These are phyloP conservation scores for Ramalina intermedia DNA, from an alignment of 495 filamentous ascomycete genomes.

Conservation along the genomic window DNA sequence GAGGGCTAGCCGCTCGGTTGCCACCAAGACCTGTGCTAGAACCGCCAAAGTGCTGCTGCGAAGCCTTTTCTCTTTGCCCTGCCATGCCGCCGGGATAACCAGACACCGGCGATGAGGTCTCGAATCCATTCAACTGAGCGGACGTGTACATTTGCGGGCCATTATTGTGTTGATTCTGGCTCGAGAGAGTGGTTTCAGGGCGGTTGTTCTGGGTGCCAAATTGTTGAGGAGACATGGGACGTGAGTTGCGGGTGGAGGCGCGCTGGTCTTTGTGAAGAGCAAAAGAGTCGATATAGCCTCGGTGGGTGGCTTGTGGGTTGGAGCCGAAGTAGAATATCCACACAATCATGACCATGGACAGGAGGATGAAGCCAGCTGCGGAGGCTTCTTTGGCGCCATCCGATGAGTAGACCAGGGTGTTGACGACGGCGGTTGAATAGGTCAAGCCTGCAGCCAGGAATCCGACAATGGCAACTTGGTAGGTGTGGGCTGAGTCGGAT, in stretches of 20 bases:
- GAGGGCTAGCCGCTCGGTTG: slow-evolving; percentile 17
- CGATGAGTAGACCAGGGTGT: slow-evolving; percentile 59
- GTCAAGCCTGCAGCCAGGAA: slow-evolving; percentile 73
- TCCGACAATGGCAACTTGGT: slow-evolving; percentile 83
- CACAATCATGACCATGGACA: slow-evolving; percentile 86
- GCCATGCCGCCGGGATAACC: slow-evolving; percentile 52
- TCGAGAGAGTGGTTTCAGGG: slow-evolving; percentile 68
- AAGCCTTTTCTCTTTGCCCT: slow-evolving; percentile 42
- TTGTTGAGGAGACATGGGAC: slow-evolving; percentile 28
- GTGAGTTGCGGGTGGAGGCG: slow-evolving; percentile 48
- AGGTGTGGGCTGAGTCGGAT: slow-evolving; percentile 68
- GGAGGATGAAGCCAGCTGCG: slow-evolving; percentile 85
- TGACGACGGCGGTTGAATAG: slow-evolving; percentile 68
- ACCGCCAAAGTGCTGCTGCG: slow-evolving; percentile 41
- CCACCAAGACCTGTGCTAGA: background rate
- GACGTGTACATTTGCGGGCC: slow-evolving; percentile 96
- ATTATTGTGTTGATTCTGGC: slow-evolving; percentile 24
- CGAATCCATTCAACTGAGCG: slow-evolving; percentile 84
- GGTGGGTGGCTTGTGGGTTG: slow-evolving; percentile 70
- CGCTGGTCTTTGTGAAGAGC: slow-evolving; percentile 76
- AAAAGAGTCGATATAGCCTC: slow-evolving; percentile 89
- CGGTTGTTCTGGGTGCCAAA: slow-evolving; percentile 41
- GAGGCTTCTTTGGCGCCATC: slow-evolving; percentile 66
- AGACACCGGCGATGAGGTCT: slow-evolving; percentile 86
- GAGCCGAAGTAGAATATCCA: slow-evolving; percentile 99